Evolutionary conservation across 371 early-diverging fungal species (phyloP).

Genomic region (Nosema granulosis): DNA sequence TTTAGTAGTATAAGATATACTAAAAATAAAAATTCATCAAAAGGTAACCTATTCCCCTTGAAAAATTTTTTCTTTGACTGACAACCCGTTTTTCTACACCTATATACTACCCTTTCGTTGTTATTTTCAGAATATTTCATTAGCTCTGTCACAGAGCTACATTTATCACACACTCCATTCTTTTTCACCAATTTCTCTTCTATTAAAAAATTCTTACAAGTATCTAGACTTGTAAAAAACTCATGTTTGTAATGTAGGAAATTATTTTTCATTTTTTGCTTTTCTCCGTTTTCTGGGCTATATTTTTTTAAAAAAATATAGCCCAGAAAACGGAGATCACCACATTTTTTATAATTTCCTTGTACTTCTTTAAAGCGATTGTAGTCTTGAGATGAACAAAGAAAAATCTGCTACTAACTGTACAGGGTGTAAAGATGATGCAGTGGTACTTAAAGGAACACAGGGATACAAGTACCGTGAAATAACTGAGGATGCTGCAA

Average conservation of each 20-base stretch:
- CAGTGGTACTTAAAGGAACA: neutral
- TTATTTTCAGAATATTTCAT: neutral
- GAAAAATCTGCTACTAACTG: neutral
- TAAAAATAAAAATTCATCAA: neutral
- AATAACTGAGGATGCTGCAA: neutral
- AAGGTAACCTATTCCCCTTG: neutral
- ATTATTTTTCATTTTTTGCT: no score
- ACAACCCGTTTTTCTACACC: neutral
- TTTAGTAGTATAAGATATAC: neutral
- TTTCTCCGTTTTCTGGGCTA: no score
- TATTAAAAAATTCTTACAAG: neutral
- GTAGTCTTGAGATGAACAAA: constrained; percentile 14
- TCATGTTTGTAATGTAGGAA: neutral
- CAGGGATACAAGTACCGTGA: constrained; percentile 1
- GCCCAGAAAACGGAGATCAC: no score
- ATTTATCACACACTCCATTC: neutral
- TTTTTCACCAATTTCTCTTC: neutral
- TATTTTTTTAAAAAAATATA: no score
- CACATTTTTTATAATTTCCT: no score
- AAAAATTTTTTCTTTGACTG: neutral
- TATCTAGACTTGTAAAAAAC: neutral
- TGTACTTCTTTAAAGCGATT: neutral
- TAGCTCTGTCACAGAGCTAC: neutral
- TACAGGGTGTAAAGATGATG: constrained; percentile 1
- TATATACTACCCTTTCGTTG: neutral